Evolutionary conservation across 495 filamentous ascomycete species (phyloP).

Genomic region (Trichoderma gamsii): DNA sequence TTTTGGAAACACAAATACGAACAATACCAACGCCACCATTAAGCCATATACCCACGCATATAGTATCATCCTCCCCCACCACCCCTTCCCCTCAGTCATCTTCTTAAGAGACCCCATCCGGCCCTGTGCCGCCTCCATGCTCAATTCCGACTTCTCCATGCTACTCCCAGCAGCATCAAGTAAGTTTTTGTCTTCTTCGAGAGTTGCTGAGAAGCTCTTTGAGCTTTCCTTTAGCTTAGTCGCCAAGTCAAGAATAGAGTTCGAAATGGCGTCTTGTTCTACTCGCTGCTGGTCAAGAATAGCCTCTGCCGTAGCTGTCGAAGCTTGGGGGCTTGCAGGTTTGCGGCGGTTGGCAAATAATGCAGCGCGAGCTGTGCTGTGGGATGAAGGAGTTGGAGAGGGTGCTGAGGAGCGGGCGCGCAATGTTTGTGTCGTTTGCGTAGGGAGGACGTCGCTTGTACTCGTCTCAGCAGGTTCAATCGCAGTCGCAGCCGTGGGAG

Average conservation of each 20-base stretch:
- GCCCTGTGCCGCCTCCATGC: slow-evolving; percentile 66
- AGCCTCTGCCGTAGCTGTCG: slow-evolving; percentile 50
- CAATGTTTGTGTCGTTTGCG: slow-evolving; percentile 25
- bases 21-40: slow-evolving; percentile 63
- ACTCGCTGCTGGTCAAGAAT: slow-evolving; percentile 65
- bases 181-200: slow-evolving; percentile 67
- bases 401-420: slow-evolving; percentile 24
- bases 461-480: slow-evolving; percentile 15
- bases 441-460: slow-evolving; percentile 18
- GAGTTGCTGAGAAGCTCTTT: slow-evolving; percentile 57
- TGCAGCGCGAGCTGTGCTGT: slow-evolving; percentile 28
- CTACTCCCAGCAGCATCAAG: slow-evolving; percentile 64
- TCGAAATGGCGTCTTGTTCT: slow-evolving; percentile 81
- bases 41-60: slow-evolving; percentile 78
- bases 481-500: slow-evolving; percentile 15
- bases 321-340: slow-evolving; percentile 19
- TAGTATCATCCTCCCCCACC: slow-evolving; percentile 78
- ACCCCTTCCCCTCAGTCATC: slow-evolving; percentile 80
- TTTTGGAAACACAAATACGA: slow-evolving; percentile 81
- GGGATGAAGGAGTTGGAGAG: slow-evolving; percentile 18
- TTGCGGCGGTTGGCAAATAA: slow-evolving; percentile 31
- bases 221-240: slow-evolving; percentile 69
- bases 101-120: slow-evolving; percentile 66
- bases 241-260: slow-evolving; percentile 71
- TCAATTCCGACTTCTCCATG: slow-evolving; percentile 65